Base-by-base conservation (phyloP, 768 basidiomycete species). In the Sporobolomyces roseus region DNA sequence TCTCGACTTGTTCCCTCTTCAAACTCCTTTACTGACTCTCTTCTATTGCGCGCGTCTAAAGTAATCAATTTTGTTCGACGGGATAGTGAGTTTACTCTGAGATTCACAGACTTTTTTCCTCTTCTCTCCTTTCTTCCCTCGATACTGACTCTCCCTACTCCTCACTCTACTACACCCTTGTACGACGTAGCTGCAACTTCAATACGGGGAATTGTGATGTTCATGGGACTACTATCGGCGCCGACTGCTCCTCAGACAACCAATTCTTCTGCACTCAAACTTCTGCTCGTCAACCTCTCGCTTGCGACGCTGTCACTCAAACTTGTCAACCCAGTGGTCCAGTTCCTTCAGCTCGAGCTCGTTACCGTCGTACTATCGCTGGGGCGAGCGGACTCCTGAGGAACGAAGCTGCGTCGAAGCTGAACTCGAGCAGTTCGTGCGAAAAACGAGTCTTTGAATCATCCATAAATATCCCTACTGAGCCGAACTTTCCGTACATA, bases 151-250 rank as follows among this genome's bases (percentile, higher is more conserved):
- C 38, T 9, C 38, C 38, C 38, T 41, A 41, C 17, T 41, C 17
- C 17, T 41, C 38, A 41, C 10, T n/a, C n/a, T n/a, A n/a, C n/a
- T n/a, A n/a, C n/a, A n/a, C n/a, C n/a, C n/a, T n/a, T n/a, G n/a
- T n/a, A n/a, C n/a, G n/a, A n/a, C n/a, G n/a, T 21, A 48, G 46
- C 63, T 70, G 68, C 68, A 61, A 55, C 59, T 54, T 48, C 32
- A 45, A n/a, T 17, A 33, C n/a, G 6, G 66, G 32, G 33, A 2
- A 23, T 35, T 62, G 60, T 53, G 60, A 61, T 46, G 17, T 4
- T 23, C 46, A 43, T 45, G 43, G 21, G 13, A 60, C 58, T 14
- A n/a, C 17, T 29, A 27, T 56, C 19, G 66, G 60, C 7, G 58
- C 14, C 3, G 35, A 50, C 45, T 67, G 66, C 60, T 21, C 33